Conservation (phyloP, 106 monocot species). For the Dendrobium nobile region DNA sequence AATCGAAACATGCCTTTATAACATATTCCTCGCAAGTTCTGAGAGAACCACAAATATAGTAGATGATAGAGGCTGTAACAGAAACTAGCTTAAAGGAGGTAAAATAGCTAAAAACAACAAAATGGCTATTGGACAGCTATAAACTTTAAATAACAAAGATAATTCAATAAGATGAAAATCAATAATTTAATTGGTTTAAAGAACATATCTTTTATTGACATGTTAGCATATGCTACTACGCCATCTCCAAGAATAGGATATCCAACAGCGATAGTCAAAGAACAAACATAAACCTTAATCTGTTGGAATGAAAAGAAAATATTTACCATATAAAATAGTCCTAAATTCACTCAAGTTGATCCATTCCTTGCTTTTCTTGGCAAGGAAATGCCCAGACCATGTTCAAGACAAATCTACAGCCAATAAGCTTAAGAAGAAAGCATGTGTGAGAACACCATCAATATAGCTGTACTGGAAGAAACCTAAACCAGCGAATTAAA, state of each 20-base stretch:
- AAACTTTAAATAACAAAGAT: not conserved
- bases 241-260: not conserved
- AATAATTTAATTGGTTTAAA: not conserved
- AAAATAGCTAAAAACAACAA: not conserved
- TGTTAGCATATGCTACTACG: not conserved
- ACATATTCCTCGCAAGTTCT: not conserved
- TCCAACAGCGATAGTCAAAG: not conserved
- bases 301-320: not conserved
- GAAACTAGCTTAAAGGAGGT: not conserved
- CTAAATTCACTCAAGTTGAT: no score
- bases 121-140: not conserved
- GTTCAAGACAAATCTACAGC: slow-evolving; percentile 57
- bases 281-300: not conserved
- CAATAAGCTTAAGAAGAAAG: not conserved
- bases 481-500: slow-evolving; percentile 92
- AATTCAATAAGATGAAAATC: not conserved
- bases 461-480: not conserved
- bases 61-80: not conserved
- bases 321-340: not conserved
- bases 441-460: not conserved
- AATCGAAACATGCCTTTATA: not conserved
- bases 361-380: slow-evolving; percentile 93
- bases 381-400: slow-evolving; percentile 94
- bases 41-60: not conserved
- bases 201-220: not conserved